Base-by-base conservation (phyloP, 2,329 filamentous ascomycete genomes). In the Fusarium torulosum region DNA sequence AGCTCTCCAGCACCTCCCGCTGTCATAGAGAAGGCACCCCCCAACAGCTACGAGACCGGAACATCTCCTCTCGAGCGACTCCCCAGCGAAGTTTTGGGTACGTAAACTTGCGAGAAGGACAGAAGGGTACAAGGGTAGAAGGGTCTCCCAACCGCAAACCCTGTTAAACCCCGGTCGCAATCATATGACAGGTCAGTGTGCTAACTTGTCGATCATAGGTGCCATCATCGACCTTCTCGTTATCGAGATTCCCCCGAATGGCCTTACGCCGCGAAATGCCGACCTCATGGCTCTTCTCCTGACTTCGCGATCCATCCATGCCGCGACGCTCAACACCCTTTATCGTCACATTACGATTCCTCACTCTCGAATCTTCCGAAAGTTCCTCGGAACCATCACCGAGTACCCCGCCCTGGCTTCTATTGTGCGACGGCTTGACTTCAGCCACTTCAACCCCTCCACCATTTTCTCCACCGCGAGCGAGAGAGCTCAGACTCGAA, bases 391-490 rank as follows among this genome's bases (percentile, higher is more conserved):
- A 59, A 91, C 92, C 73, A 83, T 95, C 67, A 81, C 83, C 44
- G 81, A 86, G 59, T 89, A 94, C 75, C 86, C 88, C 3, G 83
- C 88, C 10, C 83, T 94, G 53, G 92, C 92, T 44, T 90, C 88
- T 40, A 88, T 94, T 72, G 91, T 95, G 43, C 88, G 91, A 59
- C 90, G 92, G 50, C 82, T 95, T 44, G 92, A 96, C 79, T 94
- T 96, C 74, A 94, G 91, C 65, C 92, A 94, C 81, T 94, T 94
- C 79, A 94, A 93, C 76, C 92, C 91, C 21, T 88, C 91, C 54
- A 90, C 91, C 55, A 84, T 93, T 66, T 93, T 94, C 74, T 86
- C 87, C 63, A 93, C 90, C 17, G 90, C 89, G 69, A 88, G 89
- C 76, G 90, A 93, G 84, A 90, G 92, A 59, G 85, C 86, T 21